phyloP scores from a whole-genome alignment of 202 grass and related monocot species.

The Brachypodium distachyon region DNA sequence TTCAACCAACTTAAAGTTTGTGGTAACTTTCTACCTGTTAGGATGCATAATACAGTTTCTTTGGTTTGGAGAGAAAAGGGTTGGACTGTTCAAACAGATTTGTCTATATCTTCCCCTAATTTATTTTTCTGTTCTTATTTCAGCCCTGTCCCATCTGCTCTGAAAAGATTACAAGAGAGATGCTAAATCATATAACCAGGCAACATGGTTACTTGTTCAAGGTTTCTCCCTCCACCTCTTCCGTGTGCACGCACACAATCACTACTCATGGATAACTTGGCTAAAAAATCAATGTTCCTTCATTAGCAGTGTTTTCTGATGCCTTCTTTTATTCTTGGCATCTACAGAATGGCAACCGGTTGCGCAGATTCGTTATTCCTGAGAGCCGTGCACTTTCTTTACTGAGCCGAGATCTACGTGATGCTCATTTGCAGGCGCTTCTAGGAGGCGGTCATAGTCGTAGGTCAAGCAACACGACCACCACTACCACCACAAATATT shows the following conservation, averaged over 20 bases:
- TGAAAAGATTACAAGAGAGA: slow-evolving; percentile 89
- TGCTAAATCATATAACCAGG: slow-evolving; percentile 87
- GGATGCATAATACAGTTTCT: neutral
- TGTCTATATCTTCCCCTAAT: slow-evolving; percentile 14
- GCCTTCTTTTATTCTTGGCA: neutral
- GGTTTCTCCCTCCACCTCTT: slow-evolving; percentile 24
- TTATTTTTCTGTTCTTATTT: slow-evolving; percentile 17
- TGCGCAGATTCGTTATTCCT: slow-evolving; percentile 65
- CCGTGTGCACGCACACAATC: neutral
- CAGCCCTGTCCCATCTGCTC: slow-evolving; percentile 97
- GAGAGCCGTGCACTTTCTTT: slow-evolving; percentile 69
- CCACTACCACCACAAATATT: slow-evolving; percentile 51
- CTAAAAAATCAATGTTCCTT: neutral
- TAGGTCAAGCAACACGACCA: slow-evolving; percentile 46
- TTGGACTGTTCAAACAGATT: neutral
- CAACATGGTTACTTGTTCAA: slow-evolving; percentile 93
- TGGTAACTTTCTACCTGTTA: neutral
- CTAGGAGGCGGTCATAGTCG: slow-evolving; percentile 51
- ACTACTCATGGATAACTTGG: neutral
- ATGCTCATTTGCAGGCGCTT: slow-evolving; percentile 80
- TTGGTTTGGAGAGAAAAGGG: neutral
- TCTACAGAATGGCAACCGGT: slow-evolving; percentile 61
- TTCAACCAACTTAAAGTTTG: neutral
- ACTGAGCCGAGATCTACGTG: slow-evolving; percentile 62
- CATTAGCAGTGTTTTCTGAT: slow-evolving; percentile 13